Percentiles rank a stretch among this genome's conserved stretches.
These are phyloP conservation scores for Ophiosphaerella herpotricha DNA, from an alignment of 2,329 filamentous ascomycete species.

Conservation along the genomic window DNA sequence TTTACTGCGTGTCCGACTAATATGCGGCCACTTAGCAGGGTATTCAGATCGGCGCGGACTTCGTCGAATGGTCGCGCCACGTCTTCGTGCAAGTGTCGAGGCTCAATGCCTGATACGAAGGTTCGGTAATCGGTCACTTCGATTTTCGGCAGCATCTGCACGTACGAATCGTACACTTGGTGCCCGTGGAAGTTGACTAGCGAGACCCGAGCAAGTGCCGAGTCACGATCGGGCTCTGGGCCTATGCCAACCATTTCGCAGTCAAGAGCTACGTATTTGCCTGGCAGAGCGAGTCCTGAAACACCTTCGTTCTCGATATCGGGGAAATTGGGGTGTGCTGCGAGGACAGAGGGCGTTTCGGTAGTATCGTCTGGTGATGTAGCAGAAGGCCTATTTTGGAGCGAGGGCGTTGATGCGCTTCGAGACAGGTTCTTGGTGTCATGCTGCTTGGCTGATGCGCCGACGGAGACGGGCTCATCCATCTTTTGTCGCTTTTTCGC, in stretches of 20 bases:
- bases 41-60: slow-evolving; percentile 74
- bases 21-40: slow-evolving; percentile 71
- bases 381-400: slow-evolving; percentile 54
- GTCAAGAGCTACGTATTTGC: slow-evolving; percentile 91
- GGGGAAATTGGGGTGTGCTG: slow-evolving; percentile 45
- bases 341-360: slow-evolving; percentile 57
- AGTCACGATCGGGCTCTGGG: slow-evolving; percentile 64
- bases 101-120: slow-evolving; percentile 77
- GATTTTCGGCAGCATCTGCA: slow-evolving; percentile 69
- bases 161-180: slow-evolving; percentile 93
- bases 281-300: slow-evolving; percentile 65
- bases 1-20: slow-evolving; percentile 83
- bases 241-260: slow-evolving; percentile 98
- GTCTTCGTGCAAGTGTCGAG: slow-evolving; percentile 68
- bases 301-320: slow-evolving; percentile 52
- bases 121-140: slow-evolving; percentile 90
- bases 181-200: slow-evolving; percentile 92
- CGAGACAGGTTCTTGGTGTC: slow-evolving; percentile 51
- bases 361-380: slow-evolving; percentile 59
- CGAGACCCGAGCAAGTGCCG: slow-evolving; percentile 82
- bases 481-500: slow-evolving; percentile 46
- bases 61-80: slow-evolving; percentile 65
- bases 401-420: slow-evolving; percentile 40
- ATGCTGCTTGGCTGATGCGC: slow-evolving; percentile 39
- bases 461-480: slow-evolving; percentile 41